Evolutionary conservation across 2,329 filamentous ascomycete genomes (phyloP).

Genomic region (Hypocreales sp.): DNA sequence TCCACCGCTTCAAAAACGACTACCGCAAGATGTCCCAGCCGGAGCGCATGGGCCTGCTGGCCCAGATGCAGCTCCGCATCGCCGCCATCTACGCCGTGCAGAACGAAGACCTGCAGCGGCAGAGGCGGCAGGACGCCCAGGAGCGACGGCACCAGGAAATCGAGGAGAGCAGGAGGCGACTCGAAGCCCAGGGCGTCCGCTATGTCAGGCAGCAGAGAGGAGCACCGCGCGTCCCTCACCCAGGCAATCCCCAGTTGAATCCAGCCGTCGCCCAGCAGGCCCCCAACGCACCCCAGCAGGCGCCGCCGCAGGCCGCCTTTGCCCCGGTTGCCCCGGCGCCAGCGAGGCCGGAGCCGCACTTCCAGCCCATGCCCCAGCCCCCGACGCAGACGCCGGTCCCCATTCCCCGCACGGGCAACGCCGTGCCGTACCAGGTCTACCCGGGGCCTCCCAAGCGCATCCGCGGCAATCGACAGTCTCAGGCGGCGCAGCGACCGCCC

Average conservation of each 20-base stretch:
- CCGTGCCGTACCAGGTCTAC: constrained; percentile 13
- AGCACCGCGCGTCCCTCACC: not conserved
- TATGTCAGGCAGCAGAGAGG: constrained; percentile 7
- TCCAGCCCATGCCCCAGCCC: constrained; percentile 11
- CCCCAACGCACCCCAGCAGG: constrained; percentile 2
- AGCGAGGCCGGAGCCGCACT: constrained; percentile 12
- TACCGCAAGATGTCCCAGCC: constrained; percentile 26
- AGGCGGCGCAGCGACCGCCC: not conserved
- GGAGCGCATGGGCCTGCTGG: constrained; percentile 21
- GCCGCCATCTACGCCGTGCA: constrained; percentile 28
- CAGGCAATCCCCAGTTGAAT: too few relatives aligned
- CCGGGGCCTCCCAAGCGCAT: constrained; percentile 13
- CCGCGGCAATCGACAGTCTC: constrained; percentile 8
- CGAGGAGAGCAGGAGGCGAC: constrained; percentile 15
- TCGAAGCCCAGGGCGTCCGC: constrained; percentile 10
- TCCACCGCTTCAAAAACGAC: constrained; percentile 26
- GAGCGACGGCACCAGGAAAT: constrained; percentile 22
- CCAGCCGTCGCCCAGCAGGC: constrained; percentile 8
- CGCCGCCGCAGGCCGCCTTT: constrained; percentile 1
- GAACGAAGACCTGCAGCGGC: constrained; percentile 26
- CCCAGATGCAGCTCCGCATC: constrained; percentile 24
- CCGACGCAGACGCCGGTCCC: constrained; percentile 7
- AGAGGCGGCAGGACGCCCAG: constrained; percentile 20
- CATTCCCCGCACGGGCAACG: constrained; percentile 9
- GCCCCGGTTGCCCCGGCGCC: constrained; percentile 5